Conservation (phyloP, 2,329 filamentous ascomycete genomes). For the Fusarium nodosum region DNA sequence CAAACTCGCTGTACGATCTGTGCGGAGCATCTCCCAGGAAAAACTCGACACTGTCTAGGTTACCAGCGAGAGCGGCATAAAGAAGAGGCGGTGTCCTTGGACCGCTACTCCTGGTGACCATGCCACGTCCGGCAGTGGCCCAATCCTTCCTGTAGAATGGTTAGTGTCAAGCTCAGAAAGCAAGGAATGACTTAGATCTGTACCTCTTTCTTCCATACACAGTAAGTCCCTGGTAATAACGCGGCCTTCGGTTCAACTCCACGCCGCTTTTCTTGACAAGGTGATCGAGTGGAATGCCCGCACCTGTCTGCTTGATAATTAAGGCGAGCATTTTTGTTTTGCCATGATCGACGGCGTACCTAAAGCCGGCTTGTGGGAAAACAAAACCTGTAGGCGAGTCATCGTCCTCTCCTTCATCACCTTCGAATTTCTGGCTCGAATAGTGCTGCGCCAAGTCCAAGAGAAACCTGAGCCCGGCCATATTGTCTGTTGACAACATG, state of each 20-base stretch:
- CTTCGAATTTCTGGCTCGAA: conserved; percentile 53
- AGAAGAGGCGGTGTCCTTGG: conserved; percentile 70
- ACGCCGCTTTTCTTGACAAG: conserved; percentile 76
- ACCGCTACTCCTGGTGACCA: conserved; percentile 57
- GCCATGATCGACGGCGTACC: conserved; percentile 60
- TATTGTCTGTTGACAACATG: conserved; percentile 67
- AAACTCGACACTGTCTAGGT: conserved; percentile 79
- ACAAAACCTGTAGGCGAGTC: conserved; percentile 53
- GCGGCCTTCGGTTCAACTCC: conserved; percentile 73
- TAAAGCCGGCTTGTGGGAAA: conserved; percentile 60
- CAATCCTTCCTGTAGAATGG: conserved; percentile 69
- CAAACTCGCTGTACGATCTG: conserved; percentile 77
- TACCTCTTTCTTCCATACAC: conserved; percentile 79
- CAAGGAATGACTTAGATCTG: not conserved
- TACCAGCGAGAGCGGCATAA: conserved; percentile 68
- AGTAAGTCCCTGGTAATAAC: conserved; percentile 81
- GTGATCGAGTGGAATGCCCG: conserved; percentile 76
- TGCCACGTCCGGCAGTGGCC: conserved; percentile 72
- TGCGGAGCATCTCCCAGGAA: conserved; percentile 79
- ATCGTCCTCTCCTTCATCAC: conserved; percentile 55
- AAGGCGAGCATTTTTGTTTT: conserved; percentile 70
- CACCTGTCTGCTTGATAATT: conserved; percentile 75
- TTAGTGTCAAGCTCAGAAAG: conserved; percentile 27
- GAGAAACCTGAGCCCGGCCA: conserved; percentile 66
- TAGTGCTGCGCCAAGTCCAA: conserved; percentile 67